phyloP scores from a whole-genome alignment of 768 basidiomycete genomes.

The Kwoniella newhampshirensis region DNA sequence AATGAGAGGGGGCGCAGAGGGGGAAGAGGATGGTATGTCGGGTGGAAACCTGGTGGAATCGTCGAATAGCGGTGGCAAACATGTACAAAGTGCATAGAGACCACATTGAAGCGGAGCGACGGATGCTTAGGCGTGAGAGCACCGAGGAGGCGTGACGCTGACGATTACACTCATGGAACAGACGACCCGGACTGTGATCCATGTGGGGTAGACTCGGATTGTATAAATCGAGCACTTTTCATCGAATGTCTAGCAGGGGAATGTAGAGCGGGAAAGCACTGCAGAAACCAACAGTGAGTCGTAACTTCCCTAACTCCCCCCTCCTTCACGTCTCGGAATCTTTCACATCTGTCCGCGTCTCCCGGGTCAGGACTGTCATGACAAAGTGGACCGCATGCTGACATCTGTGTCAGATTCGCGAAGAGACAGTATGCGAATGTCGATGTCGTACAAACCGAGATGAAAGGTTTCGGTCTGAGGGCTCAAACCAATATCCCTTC shows the following conservation, averaged over 20 bases:
- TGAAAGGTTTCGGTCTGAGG: constrained; percentile 91
- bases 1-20: too few relatives aligned
- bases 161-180: constrained; percentile 17
- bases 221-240: constrained; percentile 95
- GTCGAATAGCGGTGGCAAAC: too few relatives aligned
- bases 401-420: constrained; percentile 67
- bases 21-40: too few relatives aligned
- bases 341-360: not conserved
- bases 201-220: constrained; percentile 85
- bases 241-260: constrained; percentile 91
- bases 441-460: constrained; percentile 87
- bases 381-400: not conserved
- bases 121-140: too few relatives aligned
- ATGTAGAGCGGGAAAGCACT: constrained; percentile 76
- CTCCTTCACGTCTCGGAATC: not conserved
- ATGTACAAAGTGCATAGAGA: too few relatives aligned
- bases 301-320: not conserved
- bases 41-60: too few relatives aligned
- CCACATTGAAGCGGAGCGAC: too few relatives aligned
- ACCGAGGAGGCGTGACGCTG: too few relatives aligned
- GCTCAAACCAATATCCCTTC: constrained; percentile 59
- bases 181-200: constrained; percentile 65
- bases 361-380: not conserved
- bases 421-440: constrained; percentile 78
- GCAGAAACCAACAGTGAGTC: constrained; percentile 88